Percentiles rank a stretch among this genome's conserved stretches.
These are phyloP conservation scores for Aaosphaeria arxii DNA, from an alignment of 2,329 filamentous ascomycete species.

Conservation along the genomic window DNA sequence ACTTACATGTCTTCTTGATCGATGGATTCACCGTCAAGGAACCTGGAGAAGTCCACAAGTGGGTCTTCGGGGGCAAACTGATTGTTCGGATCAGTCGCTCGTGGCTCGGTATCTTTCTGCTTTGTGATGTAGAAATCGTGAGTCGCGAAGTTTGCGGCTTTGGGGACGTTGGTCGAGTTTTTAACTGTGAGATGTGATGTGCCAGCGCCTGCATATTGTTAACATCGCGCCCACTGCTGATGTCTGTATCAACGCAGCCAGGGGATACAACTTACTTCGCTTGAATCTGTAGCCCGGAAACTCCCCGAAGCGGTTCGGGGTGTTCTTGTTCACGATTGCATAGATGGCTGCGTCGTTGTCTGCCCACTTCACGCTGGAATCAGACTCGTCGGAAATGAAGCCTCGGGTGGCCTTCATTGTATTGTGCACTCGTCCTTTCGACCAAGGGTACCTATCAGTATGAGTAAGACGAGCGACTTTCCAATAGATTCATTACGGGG, in stretches of 20 bases:
- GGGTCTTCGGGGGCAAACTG: constrained; percentile 43
- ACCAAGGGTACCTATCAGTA: not conserved
- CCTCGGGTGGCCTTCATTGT: constrained; percentile 51
- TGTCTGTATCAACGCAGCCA: too few relatives aligned
- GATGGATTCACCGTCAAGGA: not conserved
- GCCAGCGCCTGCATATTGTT: not conserved
- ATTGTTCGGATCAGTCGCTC: constrained; percentile 44
- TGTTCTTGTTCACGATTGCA: constrained; percentile 51
- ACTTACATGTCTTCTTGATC: not conserved
- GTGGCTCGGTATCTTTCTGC: constrained; percentile 51
- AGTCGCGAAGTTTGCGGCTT: constrained; percentile 47
- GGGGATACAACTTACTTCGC: constrained; percentile 41
- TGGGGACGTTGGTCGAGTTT: constrained; percentile 47
- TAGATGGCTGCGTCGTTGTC: constrained; percentile 47
- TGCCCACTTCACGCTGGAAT: constrained; percentile 47
- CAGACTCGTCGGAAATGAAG: constrained; percentile 35
- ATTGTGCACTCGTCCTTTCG: not conserved
- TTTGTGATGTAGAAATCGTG: constrained; percentile 49
- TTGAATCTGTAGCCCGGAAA: constrained; percentile 51
- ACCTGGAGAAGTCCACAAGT: not conserved
- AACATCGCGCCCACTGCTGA: not conserved
- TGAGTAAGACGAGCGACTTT: too few relatives aligned
- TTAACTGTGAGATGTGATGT: constrained; percentile 40
- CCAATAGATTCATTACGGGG: not conserved
- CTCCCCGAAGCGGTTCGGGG: constrained; percentile 51